Conservation (phyloP, 192 early-diverging fungal genomes). For the Rhizophagus sp. region DNA sequence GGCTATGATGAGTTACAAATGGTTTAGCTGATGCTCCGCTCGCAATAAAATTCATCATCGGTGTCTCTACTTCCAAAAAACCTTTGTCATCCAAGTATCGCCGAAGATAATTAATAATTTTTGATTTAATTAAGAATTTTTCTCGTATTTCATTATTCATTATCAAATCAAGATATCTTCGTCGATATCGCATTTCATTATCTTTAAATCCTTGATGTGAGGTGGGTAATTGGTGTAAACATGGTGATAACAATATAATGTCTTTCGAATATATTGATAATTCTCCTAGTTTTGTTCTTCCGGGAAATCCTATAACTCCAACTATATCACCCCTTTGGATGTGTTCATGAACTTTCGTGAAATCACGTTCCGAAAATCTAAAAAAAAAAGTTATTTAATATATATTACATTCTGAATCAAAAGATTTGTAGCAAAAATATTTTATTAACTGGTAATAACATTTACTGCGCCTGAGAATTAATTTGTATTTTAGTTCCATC, state of each 20-base stretch:
- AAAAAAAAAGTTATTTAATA: background rate
- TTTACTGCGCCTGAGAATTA: constrained; percentile 76
- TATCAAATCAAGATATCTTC: constrained; percentile 98
- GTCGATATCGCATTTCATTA: constrained; percentile 95
- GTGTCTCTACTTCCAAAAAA: constrained; percentile 95
- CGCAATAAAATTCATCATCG: constrained; percentile 99
- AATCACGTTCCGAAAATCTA: constrained; percentile 62
- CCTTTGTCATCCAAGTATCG: constrained; percentile 90
- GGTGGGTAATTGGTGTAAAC: constrained; percentile 95
- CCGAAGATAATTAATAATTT: constrained; percentile 95
- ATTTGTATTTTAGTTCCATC: constrained; percentile 95
- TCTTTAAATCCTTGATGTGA: constrained; percentile 94
- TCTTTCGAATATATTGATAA: constrained; percentile 92
- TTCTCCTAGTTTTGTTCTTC: constrained; percentile 89
- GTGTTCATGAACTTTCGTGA: constrained; percentile 75
- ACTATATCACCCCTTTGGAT: constrained; percentile 96
- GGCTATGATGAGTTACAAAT: constrained; percentile 99
- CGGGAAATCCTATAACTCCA: constrained; percentile 88
- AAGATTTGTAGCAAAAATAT: background rate
- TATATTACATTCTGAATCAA: background rate
- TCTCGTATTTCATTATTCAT: constrained; percentile 96
- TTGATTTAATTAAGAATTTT: constrained; percentile 90
- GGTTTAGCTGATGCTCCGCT: constrained; percentile 98
- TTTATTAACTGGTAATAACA: constrained; percentile 25
- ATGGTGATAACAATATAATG: constrained; percentile 87